Conservation (phyloP, 2,329 filamentous ascomycete genomes). For the Cryphonectria naterciae region DNA sequence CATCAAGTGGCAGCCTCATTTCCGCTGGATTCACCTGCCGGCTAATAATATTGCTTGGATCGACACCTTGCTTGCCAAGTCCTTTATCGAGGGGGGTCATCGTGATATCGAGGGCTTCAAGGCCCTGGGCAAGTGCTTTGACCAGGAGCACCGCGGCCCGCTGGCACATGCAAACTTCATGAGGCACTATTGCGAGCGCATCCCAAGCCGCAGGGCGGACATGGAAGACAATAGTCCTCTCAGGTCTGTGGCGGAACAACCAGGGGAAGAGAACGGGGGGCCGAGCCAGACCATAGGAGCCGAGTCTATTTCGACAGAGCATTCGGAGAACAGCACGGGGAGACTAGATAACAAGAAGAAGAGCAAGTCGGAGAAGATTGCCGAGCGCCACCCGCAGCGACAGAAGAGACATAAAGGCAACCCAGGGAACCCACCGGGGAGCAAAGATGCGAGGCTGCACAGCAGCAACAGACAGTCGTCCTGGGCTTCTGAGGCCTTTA, state of each 20-base stretch:
- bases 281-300: conserved; percentile 4
- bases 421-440: conserved; percentile 42
- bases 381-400: conserved; percentile 42
- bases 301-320: conserved; percentile 25
- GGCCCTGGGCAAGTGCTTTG: conserved; percentile 63
- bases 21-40: conserved; percentile 58
- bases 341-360: conserved; percentile 41
- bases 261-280: conserved; percentile 26
- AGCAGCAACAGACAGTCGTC: conserved; percentile 30
- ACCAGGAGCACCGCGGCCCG: conserved; percentile 63
- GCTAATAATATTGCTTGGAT: conserved; percentile 65
- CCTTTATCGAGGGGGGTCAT: conserved; percentile 65
- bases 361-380: conserved; percentile 41
- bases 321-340: conserved; percentile 31
- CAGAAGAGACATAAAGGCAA: conserved; percentile 40
- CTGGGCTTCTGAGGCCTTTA: conserved; percentile 36
- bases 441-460: conserved; percentile 36
- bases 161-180: conserved; percentile 65
- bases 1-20: conserved; percentile 50
- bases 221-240: conserved; percentile 40
- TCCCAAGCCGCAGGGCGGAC: conserved; percentile 41
- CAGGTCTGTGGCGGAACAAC: conserved; percentile 22
- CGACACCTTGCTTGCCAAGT: conserved; percentile 65
- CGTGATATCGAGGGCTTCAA: conserved; percentile 68
- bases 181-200: conserved; percentile 61